These are phyloP conservation scores for Hirsutella minnesotensis DNA, from an alignment of 2,329 filamentous ascomycete species.

Conservation along the genomic window DNA sequence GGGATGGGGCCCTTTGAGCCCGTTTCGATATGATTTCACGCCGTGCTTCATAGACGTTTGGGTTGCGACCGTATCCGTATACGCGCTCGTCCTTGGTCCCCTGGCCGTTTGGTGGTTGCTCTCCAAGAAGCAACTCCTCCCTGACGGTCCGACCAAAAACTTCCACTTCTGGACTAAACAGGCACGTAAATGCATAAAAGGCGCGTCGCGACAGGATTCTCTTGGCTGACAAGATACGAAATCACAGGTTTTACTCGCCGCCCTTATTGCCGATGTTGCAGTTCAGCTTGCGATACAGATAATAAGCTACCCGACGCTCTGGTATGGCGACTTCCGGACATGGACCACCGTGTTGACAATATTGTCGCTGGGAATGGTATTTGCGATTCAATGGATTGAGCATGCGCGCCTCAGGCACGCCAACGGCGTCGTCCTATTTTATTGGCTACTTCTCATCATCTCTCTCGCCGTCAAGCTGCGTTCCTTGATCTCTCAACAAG, in stretches of 20 bases:
- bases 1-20: slow-evolving; percentile 91
- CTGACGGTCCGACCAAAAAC: slow-evolving; percentile 58
- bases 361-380: slow-evolving; percentile 61
- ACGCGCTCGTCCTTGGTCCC: slow-evolving; percentile 66
- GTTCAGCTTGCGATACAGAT: slow-evolving; percentile 70
- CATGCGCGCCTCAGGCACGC: slow-evolving; percentile 73
- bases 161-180: slow-evolving; percentile 91
- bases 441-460: slow-evolving; percentile 80
- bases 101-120: slow-evolving; percentile 72
- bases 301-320: slow-evolving; percentile 53
- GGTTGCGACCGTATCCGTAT: slow-evolving; percentile 65
- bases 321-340: slow-evolving; percentile 74
- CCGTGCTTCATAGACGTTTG: slow-evolving; percentile 95
- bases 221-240: not conserved
- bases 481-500: slow-evolving; percentile 68
- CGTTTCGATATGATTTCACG: slow-evolving; percentile 82
- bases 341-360: slow-evolving; percentile 67
- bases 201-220: not conserved
- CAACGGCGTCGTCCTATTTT: slow-evolving; percentile 81
- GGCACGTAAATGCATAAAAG: slow-evolving; percentile 33
- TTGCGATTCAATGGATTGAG: slow-evolving; percentile 74
- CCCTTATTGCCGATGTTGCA: slow-evolving; percentile 55
- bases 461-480: slow-evolving; percentile 72
- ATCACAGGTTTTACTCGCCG: slow-evolving; percentile 43
- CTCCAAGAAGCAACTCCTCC: slow-evolving; percentile 47